Evolutionary conservation across 768 basidiomycete genomes (phyloP).

Genomic region (Pilatotrama ljubarskyi): DNA sequence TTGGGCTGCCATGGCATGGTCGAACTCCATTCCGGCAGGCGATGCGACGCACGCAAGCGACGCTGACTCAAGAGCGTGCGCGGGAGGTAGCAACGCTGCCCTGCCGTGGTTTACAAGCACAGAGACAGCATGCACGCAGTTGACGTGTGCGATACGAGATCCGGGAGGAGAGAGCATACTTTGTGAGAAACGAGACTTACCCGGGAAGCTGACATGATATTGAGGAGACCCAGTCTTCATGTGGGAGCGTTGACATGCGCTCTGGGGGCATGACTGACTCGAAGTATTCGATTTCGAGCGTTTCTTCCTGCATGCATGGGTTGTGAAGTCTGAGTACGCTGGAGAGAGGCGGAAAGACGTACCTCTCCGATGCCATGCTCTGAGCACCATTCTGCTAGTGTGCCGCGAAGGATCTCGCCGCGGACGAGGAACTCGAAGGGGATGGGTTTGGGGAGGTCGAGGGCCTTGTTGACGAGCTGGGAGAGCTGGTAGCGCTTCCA

Average conservation of each 20-base stretch:
- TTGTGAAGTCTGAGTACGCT: not conserved
- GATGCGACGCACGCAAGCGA: too few relatives aligned
- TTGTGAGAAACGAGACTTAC: slow-evolving; percentile 35
- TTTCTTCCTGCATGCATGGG: slow-evolving; percentile 66
- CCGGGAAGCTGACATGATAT: slow-evolving; percentile 61
- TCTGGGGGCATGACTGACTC: slow-evolving; percentile 87
- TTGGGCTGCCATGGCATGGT: too few relatives aligned
- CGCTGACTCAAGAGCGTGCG: too few relatives aligned
- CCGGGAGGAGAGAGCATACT: not conserved
- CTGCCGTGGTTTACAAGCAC: too few relatives aligned
- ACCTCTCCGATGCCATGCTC: slow-evolving; percentile 75
- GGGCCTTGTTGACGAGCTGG: slow-evolving; percentile 93
- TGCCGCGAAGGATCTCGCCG: slow-evolving; percentile 76
- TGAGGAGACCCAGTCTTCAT: slow-evolving; percentile 94
- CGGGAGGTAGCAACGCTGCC: too few relatives aligned
- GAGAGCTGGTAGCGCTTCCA: slow-evolving; percentile 98
- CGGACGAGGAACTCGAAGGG: slow-evolving; percentile 93
- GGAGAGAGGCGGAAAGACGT: slow-evolving; percentile 17
- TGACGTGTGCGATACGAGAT: not conserved
- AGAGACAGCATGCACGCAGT: too few relatives aligned
- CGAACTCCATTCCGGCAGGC: too few relatives aligned
- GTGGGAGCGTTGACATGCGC: slow-evolving; percentile 73
- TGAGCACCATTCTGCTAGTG: slow-evolving; percentile 71
- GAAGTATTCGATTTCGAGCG: slow-evolving; percentile 89
- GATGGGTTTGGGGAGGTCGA: slow-evolving; percentile 68